A percentile compares a stretch with the other conserved stretches of the same genome.
These are phyloP conservation scores for Narthecium ossifragum DNA, from an alignment of 106 monocot genomes.

Conservation along the genomic window DNA sequence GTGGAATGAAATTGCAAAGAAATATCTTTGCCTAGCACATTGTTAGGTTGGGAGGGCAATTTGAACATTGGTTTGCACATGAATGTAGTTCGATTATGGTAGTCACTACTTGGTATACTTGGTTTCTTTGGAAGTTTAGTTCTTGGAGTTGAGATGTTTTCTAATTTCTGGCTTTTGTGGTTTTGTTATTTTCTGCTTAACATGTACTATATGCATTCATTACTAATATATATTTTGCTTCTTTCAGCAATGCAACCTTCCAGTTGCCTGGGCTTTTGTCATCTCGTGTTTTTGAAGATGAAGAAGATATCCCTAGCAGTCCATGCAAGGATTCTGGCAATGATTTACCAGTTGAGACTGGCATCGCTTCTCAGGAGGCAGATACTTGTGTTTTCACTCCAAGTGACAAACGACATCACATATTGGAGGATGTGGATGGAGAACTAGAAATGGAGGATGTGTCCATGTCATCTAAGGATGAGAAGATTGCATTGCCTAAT, in stretches of 20 bases:
- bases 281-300: slow-evolving; percentile 71
- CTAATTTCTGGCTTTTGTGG: slow-evolving; percentile 7
- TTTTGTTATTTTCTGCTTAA: slow-evolving; percentile 2
- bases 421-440: slow-evolving; percentile 53
- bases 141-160: background rate
- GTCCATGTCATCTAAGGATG: slow-evolving; percentile 31
- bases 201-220: background rate
- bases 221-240: background rate
- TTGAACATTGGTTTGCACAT: background rate
- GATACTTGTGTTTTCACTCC: slow-evolving; percentile 17
- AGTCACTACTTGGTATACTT: background rate
- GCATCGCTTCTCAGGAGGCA: slow-evolving; percentile 23
- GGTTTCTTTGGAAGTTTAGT: background rate
- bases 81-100: background rate
- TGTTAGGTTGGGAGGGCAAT: too few relatives aligned
- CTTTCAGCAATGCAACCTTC: slow-evolving; percentile 76
- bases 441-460: slow-evolving; percentile 83
- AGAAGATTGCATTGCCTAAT: slow-evolving; percentile 11
- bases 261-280: slow-evolving; percentile 57
- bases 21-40: too few relatives aligned
- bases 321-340: slow-evolving; percentile 17
- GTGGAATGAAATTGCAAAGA: background rate
- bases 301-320: slow-evolving; percentile 39
- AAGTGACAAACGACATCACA: slow-evolving; percentile 22
- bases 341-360: slow-evolving; percentile 23